Base-by-base conservation (phyloP, 2,329 filamentous ascomycete genomes). In the Trichoderma breve region DNA sequence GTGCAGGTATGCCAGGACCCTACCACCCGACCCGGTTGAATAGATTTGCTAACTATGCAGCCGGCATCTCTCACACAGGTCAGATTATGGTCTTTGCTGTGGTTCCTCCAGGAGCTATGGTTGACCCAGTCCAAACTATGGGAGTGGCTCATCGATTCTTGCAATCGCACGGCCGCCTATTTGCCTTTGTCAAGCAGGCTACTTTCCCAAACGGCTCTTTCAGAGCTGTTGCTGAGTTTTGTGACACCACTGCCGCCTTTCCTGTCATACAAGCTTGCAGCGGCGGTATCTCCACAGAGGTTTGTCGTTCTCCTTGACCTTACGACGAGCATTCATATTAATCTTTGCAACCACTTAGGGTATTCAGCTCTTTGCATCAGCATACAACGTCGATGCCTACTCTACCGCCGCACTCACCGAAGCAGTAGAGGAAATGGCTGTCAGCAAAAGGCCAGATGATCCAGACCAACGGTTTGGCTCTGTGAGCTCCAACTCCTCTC, bases 211-310 rank as follows among this genome's bases (percentile, higher is more conserved):
- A 84, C 36, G 84, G 82, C 8, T 76, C 83, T 6, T 82, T 87
- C 73, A 83, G 81, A 68, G 85, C 86, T 8, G 78, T 88, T 61
- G 84, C 84, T 2, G 88, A 90, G 75, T 90, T 86, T 71, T 84
- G 83, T 67, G 86, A 89, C 73, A 80, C 83, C 26, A 81, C 83
- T 3, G 78, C 83, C 66, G 85, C 86, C 11, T 60, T 82, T 18
- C 76, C 76, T 5, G 84, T 85, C 6, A 79, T 84, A 4, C 76
- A 81, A 8, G 81, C 80, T 71, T 82, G 83, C 58, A 75, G 74
- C 18, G 73, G 73, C 26, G 73, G 75, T 7, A 62, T 76, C 5
- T 75, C 74, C 11, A 53, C 73, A 0, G 76, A 80, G 70, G 81
- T 81, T 73, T 75, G 77, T 72, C 1, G 7, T 51, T 3, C 24